A percentile compares a stretch with the other conserved stretches of the same genome.
Evolutionary conservation across 2,329 filamentous ascomycete genomes (phyloP).

Genomic region (Sclerotinia sclerotiorum): DNA sequence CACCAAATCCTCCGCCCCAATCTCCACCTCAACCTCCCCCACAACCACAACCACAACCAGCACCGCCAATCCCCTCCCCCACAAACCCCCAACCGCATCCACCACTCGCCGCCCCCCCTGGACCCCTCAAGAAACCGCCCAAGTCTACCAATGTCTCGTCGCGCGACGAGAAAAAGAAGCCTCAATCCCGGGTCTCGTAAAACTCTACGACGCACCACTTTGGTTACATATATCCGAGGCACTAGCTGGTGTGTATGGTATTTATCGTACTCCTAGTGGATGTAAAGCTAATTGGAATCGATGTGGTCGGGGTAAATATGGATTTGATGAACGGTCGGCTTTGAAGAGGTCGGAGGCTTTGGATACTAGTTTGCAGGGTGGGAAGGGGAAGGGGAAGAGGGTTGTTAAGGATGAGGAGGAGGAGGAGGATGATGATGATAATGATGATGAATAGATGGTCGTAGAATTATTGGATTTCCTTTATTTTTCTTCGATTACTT

Average conservation of each 20-base stretch:
- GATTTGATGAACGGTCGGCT: conserved; percentile 1
- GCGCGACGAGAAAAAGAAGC: not conserved
- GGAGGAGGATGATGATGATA: not conserved
- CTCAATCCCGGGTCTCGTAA: not conserved
- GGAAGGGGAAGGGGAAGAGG: not conserved
- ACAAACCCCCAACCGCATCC: not conserved
- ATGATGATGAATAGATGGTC: not conserved
- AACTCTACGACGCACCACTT: conserved; percentile 10
- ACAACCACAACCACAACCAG: not conserved
- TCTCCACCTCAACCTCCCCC: not conserved
- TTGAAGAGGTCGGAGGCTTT: not conserved
- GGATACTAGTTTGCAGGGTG: conserved; percentile 8
- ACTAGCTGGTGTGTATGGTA: not conserved
- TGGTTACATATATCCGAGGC: not conserved
- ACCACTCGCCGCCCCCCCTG: not conserved
- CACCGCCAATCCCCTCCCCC: too few relatives aligned
- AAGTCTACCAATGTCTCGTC: not conserved
- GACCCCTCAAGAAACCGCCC: not conserved
- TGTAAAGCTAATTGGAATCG: conserved; percentile 16
- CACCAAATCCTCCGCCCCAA: not conserved
- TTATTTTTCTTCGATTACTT: not conserved
- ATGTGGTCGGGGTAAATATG: not conserved
- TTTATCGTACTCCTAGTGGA: not conserved
- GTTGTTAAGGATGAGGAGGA: not conserved
- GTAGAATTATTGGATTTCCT: not conserved